phyloP scores from a whole-genome alignment of 371 early-diverging fungal genomes.

The Haplosporangium sp. region DNA sequence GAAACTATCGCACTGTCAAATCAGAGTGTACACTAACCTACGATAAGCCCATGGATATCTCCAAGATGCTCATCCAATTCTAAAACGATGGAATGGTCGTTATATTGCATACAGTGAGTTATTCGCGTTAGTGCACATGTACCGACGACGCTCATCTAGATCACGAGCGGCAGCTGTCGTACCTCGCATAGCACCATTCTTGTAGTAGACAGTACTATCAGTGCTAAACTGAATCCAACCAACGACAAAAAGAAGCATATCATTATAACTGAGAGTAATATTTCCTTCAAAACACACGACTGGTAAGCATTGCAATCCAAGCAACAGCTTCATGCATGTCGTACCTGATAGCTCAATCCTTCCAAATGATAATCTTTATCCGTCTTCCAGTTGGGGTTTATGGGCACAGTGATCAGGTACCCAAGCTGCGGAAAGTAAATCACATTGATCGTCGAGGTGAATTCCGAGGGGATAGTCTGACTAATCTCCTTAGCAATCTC shows the following conservation, averaged over 20 bases:
- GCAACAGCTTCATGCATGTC: not conserved
- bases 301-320: not conserved
- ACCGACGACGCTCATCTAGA: not conserved
- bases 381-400: constrained; percentile 58
- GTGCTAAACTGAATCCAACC: constrained; percentile 71
- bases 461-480: constrained; percentile 59
- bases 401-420: constrained; percentile 77
- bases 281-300: too few species aligned
- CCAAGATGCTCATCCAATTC: constrained; percentile 79
- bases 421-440: constrained; percentile 90
- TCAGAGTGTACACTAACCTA: constrained; percentile 54
- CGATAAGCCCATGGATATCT: constrained; percentile 81
- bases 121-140: too few species aligned
- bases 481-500: constrained; percentile 72
- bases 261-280: not conserved
- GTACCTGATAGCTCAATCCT: constrained; percentile 57
- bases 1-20: not conserved
- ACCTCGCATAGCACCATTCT: constrained; percentile 75
- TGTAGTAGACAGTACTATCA: constrained; percentile 75
- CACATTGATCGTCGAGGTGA: constrained; percentile 70
- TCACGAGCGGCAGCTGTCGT: not conserved
- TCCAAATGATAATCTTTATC: constrained; percentile 57
- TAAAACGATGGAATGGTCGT: constrained; percentile 14
- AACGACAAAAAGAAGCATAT: not conserved
- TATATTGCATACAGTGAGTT: not conserved